Conservation (phyloP, 2,329 filamentous ascomycete species). For the Alternaria arbusti region DNA sequence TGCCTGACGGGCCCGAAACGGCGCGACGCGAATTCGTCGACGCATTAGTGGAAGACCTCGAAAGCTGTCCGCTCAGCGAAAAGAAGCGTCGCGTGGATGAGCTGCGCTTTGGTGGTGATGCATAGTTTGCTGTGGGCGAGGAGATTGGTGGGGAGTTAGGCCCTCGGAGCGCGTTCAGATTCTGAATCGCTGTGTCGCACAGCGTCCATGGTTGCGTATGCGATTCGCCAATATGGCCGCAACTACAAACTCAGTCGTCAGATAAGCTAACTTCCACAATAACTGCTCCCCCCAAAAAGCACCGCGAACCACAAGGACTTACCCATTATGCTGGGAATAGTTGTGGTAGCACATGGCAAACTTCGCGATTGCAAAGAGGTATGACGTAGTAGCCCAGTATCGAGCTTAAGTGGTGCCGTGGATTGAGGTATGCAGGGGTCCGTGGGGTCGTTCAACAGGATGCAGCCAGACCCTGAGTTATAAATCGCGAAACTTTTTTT, state of each 20-base stretch:
- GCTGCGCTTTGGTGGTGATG: slow-evolving; percentile 27
- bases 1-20: slow-evolving; percentile 20
- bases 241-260: slow-evolving; percentile 15
- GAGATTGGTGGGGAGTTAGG: slow-evolving; percentile 38
- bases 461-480: slow-evolving; percentile 10
- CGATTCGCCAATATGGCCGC: slow-evolving; percentile 41
- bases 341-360: slow-evolving; percentile 41
- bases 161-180: slow-evolving; percentile 32
- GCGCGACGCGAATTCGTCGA: slow-evolving; percentile 28
- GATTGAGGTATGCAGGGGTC: slow-evolving; percentile 8
- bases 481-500: background rate
- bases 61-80: slow-evolving; percentile 32
- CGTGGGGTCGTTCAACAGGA: background rate
- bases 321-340: slow-evolving; percentile 38
- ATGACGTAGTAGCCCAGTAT: slow-evolving; percentile 16
- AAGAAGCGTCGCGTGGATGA: slow-evolving; percentile 34
- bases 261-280: background rate
- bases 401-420: slow-evolving; percentile 4
- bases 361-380: background rate
- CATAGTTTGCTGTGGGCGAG: slow-evolving; percentile 11
- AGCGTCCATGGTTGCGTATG: slow-evolving; percentile 36
- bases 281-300: background rate
- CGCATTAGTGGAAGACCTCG: slow-evolving; percentile 27
- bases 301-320: background rate
- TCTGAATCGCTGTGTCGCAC: slow-evolving; percentile 30